Evolutionary conservation across 805 yeast species (phyloP).

Genomic region (Metschnikowia baotianmanensis): DNA sequence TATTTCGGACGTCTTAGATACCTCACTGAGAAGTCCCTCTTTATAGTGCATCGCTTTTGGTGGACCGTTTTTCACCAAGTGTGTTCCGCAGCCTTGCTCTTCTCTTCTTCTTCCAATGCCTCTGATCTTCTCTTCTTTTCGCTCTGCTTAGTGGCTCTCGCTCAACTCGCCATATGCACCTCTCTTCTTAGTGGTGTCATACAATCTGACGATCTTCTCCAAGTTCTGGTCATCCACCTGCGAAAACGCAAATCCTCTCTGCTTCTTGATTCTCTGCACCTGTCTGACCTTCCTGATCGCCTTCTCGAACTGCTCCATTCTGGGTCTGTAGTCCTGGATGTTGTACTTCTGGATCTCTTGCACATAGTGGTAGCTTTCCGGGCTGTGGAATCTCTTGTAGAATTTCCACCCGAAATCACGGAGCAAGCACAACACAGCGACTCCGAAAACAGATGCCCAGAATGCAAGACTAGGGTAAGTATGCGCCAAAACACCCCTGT

Average conservation of each 20-base stretch:
- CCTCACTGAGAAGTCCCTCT: too few species aligned
- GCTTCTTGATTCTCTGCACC: conserved; percentile 96
- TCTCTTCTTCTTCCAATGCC: background rate
- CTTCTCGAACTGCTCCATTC: conserved; percentile 93
- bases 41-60: too few species aligned
- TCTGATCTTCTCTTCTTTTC: background rate
- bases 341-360: conserved; percentile 96
- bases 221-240: conserved; percentile 90
- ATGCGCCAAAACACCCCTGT: conserved; percentile 72
- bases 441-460: conserved; percentile 78
- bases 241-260: conserved; percentile 97
- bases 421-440: conserved; percentile 73
- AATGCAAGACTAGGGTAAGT: conserved; percentile 75
- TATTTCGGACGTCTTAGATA: too few species aligned
- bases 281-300: conserved; percentile 97
- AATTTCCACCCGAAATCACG: conserved; percentile 95
- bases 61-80: too few species aligned
- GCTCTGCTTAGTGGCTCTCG: conserved; percentile 24
- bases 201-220: conserved; percentile 86
- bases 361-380: conserved; percentile 90
- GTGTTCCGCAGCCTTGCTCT: too few species aligned
- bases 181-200: conserved; percentile 86
- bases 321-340: conserved; percentile 90
- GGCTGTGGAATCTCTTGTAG: conserved; percentile 85
- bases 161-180: conserved; percentile 62